Evolutionary conservation across 2,329 filamentous ascomycete genomes (phyloP).

Genomic region (Fusarium chlamydosporum): DNA sequence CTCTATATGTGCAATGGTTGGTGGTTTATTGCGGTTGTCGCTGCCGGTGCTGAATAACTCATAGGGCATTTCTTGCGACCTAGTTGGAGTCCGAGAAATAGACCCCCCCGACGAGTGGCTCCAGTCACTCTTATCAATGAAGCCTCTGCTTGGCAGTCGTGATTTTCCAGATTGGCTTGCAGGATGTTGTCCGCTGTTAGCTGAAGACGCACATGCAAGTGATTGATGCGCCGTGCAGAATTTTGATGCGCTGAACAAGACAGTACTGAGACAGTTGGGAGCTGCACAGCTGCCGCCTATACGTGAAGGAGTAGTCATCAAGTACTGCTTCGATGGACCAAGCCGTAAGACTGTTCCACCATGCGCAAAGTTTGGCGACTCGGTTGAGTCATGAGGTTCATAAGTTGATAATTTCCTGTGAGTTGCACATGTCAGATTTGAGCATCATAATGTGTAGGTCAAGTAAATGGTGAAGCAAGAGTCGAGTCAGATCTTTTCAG

Average conservation of each 20-base stretch:
- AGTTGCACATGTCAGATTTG: slow-evolving; percentile 22
- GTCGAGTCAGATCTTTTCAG: slow-evolving; percentile 82
- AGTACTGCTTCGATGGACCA: slow-evolving; percentile 23
- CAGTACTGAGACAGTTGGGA: slow-evolving; percentile 26
- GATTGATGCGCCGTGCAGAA: slow-evolving; percentile 39
- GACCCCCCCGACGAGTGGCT: slow-evolving; percentile 11
- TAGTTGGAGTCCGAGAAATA: slow-evolving; percentile 13
- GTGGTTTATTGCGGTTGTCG: not conserved
- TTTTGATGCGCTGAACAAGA: slow-evolving; percentile 28
- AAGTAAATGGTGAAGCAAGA: slow-evolving; percentile 12
- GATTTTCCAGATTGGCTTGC: slow-evolving; percentile 9
- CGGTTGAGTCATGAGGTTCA: slow-evolving; percentile 17
- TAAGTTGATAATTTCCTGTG: slow-evolving; percentile 16
- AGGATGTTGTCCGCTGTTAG: slow-evolving; percentile 2
- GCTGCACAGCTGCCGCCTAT: slow-evolving; percentile 38
- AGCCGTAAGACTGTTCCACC: slow-evolving; percentile 23
- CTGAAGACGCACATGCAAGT: not conserved
- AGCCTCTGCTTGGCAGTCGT: slow-evolving; percentile 14
- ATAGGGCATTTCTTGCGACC: slow-evolving; percentile 1
- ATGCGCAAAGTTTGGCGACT: slow-evolving; percentile 13
- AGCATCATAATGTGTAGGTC: not conserved
- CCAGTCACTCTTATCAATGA: slow-evolving; percentile 39
- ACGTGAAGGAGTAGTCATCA: slow-evolving; percentile 35
- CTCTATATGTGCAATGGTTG: slow-evolving; percentile 6
- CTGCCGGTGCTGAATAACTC: not conserved